Percentiles rank a stretch among this genome's conserved stretches.
Conservation (phyloP, 2,329 filamentous ascomycete species). For the Trichoderma endophyticum region DNA sequence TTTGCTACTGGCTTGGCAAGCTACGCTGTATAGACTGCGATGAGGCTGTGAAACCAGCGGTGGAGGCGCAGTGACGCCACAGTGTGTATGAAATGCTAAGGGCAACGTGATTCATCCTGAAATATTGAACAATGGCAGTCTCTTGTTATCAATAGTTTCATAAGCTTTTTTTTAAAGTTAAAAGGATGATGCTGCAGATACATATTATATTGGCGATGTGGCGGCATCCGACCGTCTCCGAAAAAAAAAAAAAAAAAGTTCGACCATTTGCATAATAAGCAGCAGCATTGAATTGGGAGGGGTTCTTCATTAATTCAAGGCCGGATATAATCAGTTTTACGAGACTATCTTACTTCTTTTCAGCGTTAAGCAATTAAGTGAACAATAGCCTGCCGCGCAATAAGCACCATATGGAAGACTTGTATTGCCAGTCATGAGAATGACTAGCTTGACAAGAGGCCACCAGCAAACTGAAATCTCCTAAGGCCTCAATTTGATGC, state of each 20-base stretch:
- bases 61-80: slow-evolving; percentile 4
- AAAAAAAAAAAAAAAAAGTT: neutral
- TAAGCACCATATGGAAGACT: too few relatives aligned
- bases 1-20: slow-evolving; percentile 6
- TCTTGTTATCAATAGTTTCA: neutral
- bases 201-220: neutral
- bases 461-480: neutral
- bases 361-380: too few relatives aligned
- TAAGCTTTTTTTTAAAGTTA: neutral
- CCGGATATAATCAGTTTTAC: too few relatives aligned
- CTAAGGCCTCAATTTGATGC: neutral
- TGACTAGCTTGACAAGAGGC: neutral
- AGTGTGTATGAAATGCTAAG: neutral
- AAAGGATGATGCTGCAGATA: neutral
- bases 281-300: neutral
- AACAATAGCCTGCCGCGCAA: too few relatives aligned
- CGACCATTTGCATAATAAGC: neutral
- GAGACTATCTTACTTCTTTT: neutral
- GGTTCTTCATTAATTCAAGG: too few relatives aligned
- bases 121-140: neutral
- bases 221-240: neutral
- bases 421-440: too few relatives aligned
- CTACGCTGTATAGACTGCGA: neutral
- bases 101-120: neutral
- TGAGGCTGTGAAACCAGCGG: neutral